phyloP scores from a whole-genome alignment of 495 filamentous ascomycete genomes.

The Tuber umbilicatum region DNA sequence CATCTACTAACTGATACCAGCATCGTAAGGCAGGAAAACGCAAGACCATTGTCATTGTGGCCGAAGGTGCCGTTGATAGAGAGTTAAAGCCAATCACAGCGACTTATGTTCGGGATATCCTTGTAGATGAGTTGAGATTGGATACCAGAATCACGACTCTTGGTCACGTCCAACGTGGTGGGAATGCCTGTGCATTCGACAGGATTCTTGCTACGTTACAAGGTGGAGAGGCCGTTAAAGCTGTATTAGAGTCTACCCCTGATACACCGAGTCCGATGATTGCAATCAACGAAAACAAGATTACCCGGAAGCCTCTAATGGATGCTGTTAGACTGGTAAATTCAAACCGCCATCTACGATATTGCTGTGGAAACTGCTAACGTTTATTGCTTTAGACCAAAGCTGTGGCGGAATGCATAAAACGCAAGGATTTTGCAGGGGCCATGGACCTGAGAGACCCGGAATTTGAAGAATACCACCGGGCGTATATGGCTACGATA shows the following conservation, averaged over 20 bases:
- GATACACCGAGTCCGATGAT: conserved; percentile 91
- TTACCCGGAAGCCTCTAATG: conserved; percentile 77
- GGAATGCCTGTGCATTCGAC: conserved; percentile 86
- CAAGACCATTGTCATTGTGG: conserved; percentile 96
- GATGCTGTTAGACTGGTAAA: conserved; percentile 61
- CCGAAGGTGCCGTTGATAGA: conserved; percentile 85
- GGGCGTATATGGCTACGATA: conserved; percentile 83
- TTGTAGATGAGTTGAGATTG: conserved; percentile 64
- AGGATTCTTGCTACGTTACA: conserved; percentile 88
- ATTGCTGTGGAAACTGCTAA: background rate
- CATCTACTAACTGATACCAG: conserved; percentile 49
- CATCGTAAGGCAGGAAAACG: conserved; percentile 88
- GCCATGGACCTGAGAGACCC: conserved; percentile 84
- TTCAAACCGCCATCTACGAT: background rate
- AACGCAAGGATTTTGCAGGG: conserved; percentile 68
- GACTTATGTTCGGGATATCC: conserved; percentile 72
- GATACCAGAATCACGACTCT: conserved; percentile 94
- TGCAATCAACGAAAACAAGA: conserved; percentile 95
- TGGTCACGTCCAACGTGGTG: conserved; percentile 92
- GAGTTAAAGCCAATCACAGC: conserved; percentile 79
- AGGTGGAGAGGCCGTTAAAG: conserved; percentile 92
- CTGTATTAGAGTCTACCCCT: conserved; percentile 85
- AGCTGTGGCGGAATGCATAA: conserved; percentile 71
- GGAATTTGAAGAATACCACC: conserved; percentile 90
- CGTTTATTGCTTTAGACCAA: conserved; percentile 55